These are phyloP conservation scores for Yamadazyma tumulicola DNA, from an alignment of 805 yeast species.

Conservation along the genomic window DNA sequence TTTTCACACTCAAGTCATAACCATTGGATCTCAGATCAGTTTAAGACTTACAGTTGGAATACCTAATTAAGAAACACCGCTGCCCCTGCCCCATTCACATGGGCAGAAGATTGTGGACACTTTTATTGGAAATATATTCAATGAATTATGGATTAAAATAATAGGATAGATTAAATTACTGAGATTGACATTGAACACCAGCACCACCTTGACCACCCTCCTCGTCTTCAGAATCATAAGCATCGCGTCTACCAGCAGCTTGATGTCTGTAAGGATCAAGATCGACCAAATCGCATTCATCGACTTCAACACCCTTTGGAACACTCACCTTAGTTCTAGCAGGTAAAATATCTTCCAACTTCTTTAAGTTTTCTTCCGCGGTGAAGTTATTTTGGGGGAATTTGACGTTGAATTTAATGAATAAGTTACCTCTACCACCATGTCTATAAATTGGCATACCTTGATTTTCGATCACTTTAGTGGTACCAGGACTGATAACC, in stretches of 20 bases:
- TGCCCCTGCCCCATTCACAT: no score
- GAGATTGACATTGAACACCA: slow-evolving; percentile 93
- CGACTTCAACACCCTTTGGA: slow-evolving; percentile 74
- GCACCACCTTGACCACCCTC: slow-evolving; percentile 54
- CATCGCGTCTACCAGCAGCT: slow-evolving; percentile 38
- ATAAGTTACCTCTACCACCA: slow-evolving; percentile 86
- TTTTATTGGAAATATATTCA: no score
- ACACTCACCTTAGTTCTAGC: slow-evolving; percentile 57
- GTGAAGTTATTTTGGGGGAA: slow-evolving; percentile 82
- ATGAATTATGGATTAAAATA: no score
- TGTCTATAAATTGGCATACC: slow-evolving; percentile 96
- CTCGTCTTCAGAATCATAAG: slow-evolving; percentile 44
- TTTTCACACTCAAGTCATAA: no score
- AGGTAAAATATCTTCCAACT: slow-evolving; percentile 76
- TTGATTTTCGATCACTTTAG: slow-evolving; percentile 82
- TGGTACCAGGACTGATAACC: slow-evolving; percentile 78
- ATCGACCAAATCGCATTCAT: slow-evolving; percentile 72
- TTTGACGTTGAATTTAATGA: slow-evolving; percentile 79
- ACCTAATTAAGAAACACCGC: no score
- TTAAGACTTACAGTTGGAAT: no score
- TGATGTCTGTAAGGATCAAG: slow-evolving; percentile 63
- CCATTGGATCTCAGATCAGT: no score
- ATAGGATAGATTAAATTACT: slow-evolving; percentile 52
- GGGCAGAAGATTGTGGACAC: no score
- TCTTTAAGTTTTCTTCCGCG: slow-evolving; percentile 66